phyloP scores from a whole-genome alignment of 1,284 basidiomycete species.

The Cryptococcus wingfieldii region DNA sequence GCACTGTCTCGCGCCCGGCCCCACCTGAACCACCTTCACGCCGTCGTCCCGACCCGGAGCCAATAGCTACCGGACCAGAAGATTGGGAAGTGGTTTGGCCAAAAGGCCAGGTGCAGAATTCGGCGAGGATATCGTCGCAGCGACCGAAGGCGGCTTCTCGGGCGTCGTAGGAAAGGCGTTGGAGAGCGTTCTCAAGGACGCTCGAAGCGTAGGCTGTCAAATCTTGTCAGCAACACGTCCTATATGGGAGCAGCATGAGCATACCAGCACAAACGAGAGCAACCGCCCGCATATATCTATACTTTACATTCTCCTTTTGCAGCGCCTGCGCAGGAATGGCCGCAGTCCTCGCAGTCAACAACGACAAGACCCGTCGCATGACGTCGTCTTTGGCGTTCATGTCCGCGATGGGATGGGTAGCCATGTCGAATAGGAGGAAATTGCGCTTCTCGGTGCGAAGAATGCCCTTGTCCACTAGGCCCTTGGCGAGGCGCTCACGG shows the following conservation, averaged over 20 bases:
- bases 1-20: constrained; percentile 59
- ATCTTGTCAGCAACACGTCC: not conserved
- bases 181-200: constrained; percentile 90
- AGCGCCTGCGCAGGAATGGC: constrained; percentile 69
- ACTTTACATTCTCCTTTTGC: constrained; percentile 68
- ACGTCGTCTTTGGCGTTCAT: constrained; percentile 81
- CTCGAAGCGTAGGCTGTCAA: constrained; percentile 70
- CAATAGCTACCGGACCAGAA: constrained; percentile 39
- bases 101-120: constrained; percentile 87
- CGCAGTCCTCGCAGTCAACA: constrained; percentile 79
- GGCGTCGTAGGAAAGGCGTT: constrained; percentile 79
- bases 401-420: constrained; percentile 91
- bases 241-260: constrained; percentile 8
- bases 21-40: constrained; percentile 44
- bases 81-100: constrained; percentile 51
- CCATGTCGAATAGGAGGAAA: constrained; percentile 97
- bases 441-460: constrained; percentile 96
- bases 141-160: constrained; percentile 83
- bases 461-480: constrained; percentile 92
- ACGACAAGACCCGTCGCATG: constrained; percentile 65
- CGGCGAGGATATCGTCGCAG: constrained; percentile 84
- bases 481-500: constrained; percentile 92
- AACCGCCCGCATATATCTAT: constrained; percentile 72
- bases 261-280: constrained; percentile 73
- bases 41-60: constrained; percentile 37